Evolutionary conservation across 1,284 basidiomycete species (phyloP), one percentile per base, ranked within the genome.

Genomic region (Singerocomus inundabilis): DNA sequence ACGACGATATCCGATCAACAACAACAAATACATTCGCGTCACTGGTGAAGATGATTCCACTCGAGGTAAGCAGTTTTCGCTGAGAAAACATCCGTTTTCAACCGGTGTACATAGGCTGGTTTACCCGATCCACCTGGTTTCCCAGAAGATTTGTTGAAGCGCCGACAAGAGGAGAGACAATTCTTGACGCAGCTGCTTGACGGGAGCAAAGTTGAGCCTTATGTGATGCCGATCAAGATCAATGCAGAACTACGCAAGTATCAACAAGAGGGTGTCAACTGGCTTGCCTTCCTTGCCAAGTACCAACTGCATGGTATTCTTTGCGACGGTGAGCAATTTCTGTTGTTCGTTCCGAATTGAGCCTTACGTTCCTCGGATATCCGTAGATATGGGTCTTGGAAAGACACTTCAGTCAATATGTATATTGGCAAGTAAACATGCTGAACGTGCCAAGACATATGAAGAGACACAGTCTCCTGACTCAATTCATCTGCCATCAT

Each of bases 351-450:
- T 26, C 31, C 11, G n/a, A 33, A 15, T 18, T 5, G 21, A 25
- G 25, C 16, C 8, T 32, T 13, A 45, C 8, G 28, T 21, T 51
- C 44, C 48, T 24, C 16, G 21, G 25, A 25, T 57, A 37, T 28
- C 33, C 16, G n/a, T 60, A 95, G 92, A 98, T 65, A 99, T 99
- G 96, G 97, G 97, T 56, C 83, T 99, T 7, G 97, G 97, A 26
- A 99, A 99, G 75, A 98, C 95, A 1, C 73, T 99, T 13, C 97
- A 99, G 70, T 97, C 96, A 0, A 99, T 99, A 61, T 97, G 94
- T 64, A 99, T 99, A 56, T 77, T 99, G 25, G 91, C 93, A 1
- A 88, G 92, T 72, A 98, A 96, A 71, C 93, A 97, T 62, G 80
- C 85, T 62, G 97, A 99, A 70, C 85, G 96, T 10, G 77, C 81